Conservation (phyloP, 2,329 filamentous ascomycete species). For the Ophiostoma perfectum region DNA sequence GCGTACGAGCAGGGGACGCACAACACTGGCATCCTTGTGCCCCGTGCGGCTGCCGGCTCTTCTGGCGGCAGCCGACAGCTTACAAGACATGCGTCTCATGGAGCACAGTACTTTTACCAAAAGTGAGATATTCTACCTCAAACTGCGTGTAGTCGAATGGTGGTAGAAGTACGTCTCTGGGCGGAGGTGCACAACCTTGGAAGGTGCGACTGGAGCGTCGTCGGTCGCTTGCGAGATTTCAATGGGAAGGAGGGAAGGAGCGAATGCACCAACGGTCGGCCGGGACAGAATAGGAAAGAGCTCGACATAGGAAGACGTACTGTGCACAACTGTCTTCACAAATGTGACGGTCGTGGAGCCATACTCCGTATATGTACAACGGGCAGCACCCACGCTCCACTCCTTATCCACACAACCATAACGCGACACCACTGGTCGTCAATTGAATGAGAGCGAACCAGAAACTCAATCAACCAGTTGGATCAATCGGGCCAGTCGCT, state of each 20-base stretch:
- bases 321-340: slow-evolving; percentile 6
- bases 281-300: not conserved
- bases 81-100: slow-evolving; percentile 3
- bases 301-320: not conserved
- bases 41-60: slow-evolving; percentile 15
- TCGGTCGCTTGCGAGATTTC: not conserved
- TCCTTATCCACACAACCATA: slow-evolving; percentile 21
- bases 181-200: not conserved
- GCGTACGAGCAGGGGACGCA: not conserved
- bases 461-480: not conserved
- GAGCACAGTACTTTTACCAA: not conserved
- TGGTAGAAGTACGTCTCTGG: not conserved
- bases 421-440: slow-evolving; percentile 17
- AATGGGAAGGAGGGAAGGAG: not conserved
- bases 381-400: slow-evolving; percentile 1
- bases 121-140: not conserved
- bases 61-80: slow-evolving; percentile 12
- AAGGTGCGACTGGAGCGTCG: slow-evolving; percentile 7
- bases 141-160: not conserved
- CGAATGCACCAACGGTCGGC: not conserved
- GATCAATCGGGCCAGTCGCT: not conserved
- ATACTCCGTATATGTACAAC: not conserved
- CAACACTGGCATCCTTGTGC: slow-evolving; percentile 8
- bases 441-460: not conserved
- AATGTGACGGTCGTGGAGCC: slow-evolving; percentile 13